Base-by-base conservation (phyloP, 345 rosid genomes). In the Lumnitzera littorea region DNA sequence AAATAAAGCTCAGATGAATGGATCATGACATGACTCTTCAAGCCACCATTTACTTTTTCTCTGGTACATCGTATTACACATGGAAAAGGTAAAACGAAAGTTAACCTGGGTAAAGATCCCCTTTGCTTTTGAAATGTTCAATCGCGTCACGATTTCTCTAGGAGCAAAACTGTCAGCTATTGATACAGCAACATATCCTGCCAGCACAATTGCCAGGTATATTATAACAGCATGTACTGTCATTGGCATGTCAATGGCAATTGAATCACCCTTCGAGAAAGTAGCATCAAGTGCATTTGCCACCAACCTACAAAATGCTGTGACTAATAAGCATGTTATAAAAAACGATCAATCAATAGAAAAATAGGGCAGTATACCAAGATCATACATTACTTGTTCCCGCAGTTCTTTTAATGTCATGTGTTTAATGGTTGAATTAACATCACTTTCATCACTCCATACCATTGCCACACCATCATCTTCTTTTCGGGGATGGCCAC, bases 241-340 rank as follows among this genome's bases (percentile, higher is more conserved):
- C 97, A 92, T 87, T 15, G 95, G 94, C 98, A 92, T 89, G 77
- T 87, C 88, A n/a, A 89, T 85, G 0, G 96, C 98, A 67, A 92
- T 77, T 11, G 95, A 76, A 55, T 89, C 98, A 51, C 96, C 98
- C 79, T 80, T 87, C 48, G 57, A 62, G 57, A 92, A 89, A 60
- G 58, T 70, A 43, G 72, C 71, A 69, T 81, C 76, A 43, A 92
- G 67, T 1, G 87, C 91, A 74, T 80, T 76, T 48, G 96, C 98
- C 69, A 87, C 96, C 77, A 87, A 65, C 87, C 98, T 92, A 68
- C 29, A 53, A 48, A 43, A 64, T 24, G 47, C 29, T 15, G 46
- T 53, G 20, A 14, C n/a, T 31, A 3, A 15, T 62, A 16, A 56
- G 60, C 48, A 31, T 41, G 47, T 11, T 29, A 52, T 11, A 56